Percentiles rank a stretch among this genome's conserved stretches.
Conservation (phyloP, 1,284 basidiomycete species). For the Fistulinella cinereoalba region DNA sequence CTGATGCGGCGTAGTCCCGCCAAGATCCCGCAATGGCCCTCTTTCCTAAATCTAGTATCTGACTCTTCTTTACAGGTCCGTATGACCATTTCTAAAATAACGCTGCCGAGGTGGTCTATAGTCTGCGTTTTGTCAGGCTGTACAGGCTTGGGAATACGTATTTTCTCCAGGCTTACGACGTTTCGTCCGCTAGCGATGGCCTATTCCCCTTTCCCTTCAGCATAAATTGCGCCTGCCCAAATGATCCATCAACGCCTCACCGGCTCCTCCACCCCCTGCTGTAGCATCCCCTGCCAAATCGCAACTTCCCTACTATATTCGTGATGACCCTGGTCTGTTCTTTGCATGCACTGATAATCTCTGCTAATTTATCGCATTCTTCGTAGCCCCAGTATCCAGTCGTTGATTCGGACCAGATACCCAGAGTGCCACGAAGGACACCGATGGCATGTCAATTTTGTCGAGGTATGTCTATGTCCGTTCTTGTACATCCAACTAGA, state of each 20-base stretch:
- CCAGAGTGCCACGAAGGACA: slow-evolving; percentile 48
- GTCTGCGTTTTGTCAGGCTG: slow-evolving; percentile 29
- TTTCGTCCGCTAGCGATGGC: slow-evolving; percentile 25
- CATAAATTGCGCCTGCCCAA: slow-evolving; percentile 31
- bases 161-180: slow-evolving; percentile 29
- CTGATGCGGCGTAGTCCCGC: slow-evolving; percentile 23
- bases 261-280: slow-evolving; percentile 9
- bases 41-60: slow-evolving; percentile 29
- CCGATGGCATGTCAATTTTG: slow-evolving; percentile 60
- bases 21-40: slow-evolving; percentile 11
- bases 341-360: neutral
- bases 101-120: slow-evolving; percentile 25
- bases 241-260: slow-evolving; percentile 8
- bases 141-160: slow-evolving; percentile 37
- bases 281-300: slow-evolving; percentile 3
- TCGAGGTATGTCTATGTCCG: slow-evolving; percentile 39
- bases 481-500: neutral
- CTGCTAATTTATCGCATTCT: too few relatives aligned
- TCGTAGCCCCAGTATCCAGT: too few relatives aligned
- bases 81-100: slow-evolving; percentile 32
- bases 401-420: too few relatives aligned
- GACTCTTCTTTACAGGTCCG: slow-evolving; percentile 25
- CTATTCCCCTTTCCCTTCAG: slow-evolving; percentile 14
- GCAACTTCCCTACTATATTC: neutral
- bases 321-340: slow-evolving; percentile 28